Percentiles rank a stretch among this genome's conserved stretches.
Evolutionary conservation across 306 rosid genomes (phyloP).

Genomic region (barrel medic (Medicago truncatula)): DNA sequence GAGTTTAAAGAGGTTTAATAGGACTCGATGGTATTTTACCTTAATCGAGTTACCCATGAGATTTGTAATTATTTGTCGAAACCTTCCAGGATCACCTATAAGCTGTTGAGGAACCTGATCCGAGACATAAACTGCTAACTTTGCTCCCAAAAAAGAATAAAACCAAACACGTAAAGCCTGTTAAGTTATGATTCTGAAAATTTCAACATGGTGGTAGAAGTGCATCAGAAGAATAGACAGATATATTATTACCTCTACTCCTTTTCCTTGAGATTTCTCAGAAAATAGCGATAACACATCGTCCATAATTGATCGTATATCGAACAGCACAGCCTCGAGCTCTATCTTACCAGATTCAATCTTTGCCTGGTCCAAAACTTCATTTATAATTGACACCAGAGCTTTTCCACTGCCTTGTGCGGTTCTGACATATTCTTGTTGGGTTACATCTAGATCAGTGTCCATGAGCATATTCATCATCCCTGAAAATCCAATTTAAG

Average conservation of each 20-base stretch:
- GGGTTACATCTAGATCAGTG: constrained; percentile 88
- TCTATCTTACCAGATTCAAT: constrained; percentile 96
- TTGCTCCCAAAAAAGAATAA: constrained; percentile 39
- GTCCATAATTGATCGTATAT: constrained; percentile 79
- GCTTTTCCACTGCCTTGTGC: constrained; percentile 98
- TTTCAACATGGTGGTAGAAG: not conserved
- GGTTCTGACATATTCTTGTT: constrained; percentile 85
- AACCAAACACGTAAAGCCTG: constrained; percentile 38
- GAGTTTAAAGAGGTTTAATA: constrained; percentile 11
- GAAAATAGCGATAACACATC: constrained; percentile 91
- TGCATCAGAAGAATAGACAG: constrained; percentile 28
- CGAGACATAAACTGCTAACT: constrained; percentile 86
- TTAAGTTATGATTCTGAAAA: constrained; percentile 26
- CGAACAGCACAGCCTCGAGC: constrained; percentile 86
- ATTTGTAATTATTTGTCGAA: constrained; percentile 87
- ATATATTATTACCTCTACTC: constrained; percentile 81
- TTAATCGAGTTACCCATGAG: constrained; percentile 90
- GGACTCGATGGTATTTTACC: constrained; percentile 43
- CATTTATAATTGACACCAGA: constrained; percentile 90
- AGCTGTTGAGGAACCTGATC: constrained; percentile 81
- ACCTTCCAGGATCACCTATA: constrained; percentile 88
- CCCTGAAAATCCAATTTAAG: constrained; percentile 66
- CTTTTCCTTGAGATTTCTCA: constrained; percentile 91
- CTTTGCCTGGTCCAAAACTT: constrained; percentile 96
- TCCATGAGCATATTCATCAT: constrained; percentile 99